These are phyloP conservation scores for Tolypocladium nubicola DNA, from an alignment of 2,329 filamentous ascomycete species.

Conservation along the genomic window DNA sequence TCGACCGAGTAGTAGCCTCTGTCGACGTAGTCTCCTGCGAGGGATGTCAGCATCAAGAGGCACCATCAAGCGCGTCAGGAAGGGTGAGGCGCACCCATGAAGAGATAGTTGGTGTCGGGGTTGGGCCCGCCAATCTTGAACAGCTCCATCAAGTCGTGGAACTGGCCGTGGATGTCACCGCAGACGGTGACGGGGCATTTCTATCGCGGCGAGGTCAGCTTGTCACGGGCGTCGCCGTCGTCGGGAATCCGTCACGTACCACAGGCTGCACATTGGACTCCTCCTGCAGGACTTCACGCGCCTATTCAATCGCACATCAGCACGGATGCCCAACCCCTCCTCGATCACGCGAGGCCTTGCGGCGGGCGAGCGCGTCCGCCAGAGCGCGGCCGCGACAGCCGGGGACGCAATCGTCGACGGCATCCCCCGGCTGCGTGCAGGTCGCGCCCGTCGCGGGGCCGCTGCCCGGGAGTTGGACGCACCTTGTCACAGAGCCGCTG, in stretches of 20 bases:
- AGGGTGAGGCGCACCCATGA: constrained; percentile 65
- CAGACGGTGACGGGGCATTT: constrained; percentile 99
- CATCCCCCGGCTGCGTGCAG: neutral
- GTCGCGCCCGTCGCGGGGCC: neutral
- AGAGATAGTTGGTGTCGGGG: constrained; percentile 97
- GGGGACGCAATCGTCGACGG: neutral
- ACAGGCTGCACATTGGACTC: constrained; percentile 99
- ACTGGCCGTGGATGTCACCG: constrained; percentile 98
- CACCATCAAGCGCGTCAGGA: neutral
- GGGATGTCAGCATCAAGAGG: constrained; percentile 2
- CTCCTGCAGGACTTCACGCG: constrained; percentile 90
- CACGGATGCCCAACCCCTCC: constrained; percentile 4
- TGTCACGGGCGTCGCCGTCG: neutral
- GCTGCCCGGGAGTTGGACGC: constrained; percentile 13
- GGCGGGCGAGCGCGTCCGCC: neutral
- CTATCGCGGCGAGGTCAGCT: constrained; percentile 27
- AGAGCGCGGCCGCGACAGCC: neutral
- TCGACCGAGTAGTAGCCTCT: constrained; percentile 98
- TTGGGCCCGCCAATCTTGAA: constrained; percentile 98
- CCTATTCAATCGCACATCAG: constrained; percentile 38
- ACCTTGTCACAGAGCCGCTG: constrained; percentile 98
- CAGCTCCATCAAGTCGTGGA: constrained; percentile 97
- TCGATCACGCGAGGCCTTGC: constrained; percentile 15
- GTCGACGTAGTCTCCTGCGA: constrained; percentile 87
- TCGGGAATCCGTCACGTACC: constrained; percentile 43